Percentiles rank a stretch among this genome's conserved stretches.
These are phyloP conservation scores for Coemansia sp. DNA, from an alignment of 192 early-diverging fungal species.

Conservation along the genomic window DNA sequence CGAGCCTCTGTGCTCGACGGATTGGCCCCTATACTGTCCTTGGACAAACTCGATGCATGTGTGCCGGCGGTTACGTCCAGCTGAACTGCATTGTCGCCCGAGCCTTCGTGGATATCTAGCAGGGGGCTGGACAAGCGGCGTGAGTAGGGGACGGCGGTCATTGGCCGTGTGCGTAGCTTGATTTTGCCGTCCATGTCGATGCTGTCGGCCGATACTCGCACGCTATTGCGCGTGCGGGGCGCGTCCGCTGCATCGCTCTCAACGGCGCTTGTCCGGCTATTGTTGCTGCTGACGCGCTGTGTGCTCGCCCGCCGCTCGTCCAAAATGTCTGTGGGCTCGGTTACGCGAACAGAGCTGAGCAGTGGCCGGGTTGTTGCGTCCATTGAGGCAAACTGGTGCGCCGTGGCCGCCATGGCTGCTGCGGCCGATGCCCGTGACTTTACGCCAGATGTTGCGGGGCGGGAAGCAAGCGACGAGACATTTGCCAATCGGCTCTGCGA, in stretches of 20 bases:
- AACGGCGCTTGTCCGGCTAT: slow-evolving; percentile 11
- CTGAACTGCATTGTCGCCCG: background rate
- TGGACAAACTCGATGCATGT: background rate
- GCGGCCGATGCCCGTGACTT: slow-evolving; percentile 31
- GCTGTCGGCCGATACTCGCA: background rate
- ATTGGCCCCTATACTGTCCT: background rate
- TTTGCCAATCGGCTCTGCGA: slow-evolving; percentile 14
- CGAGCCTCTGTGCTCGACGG: slow-evolving; percentile 1
- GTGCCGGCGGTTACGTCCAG: slow-evolving; percentile 7
- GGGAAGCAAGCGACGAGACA: slow-evolving; percentile 8
- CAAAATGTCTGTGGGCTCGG: background rate
- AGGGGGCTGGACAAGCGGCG: slow-evolving; percentile 24
- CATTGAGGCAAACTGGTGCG: slow-evolving; percentile 29
- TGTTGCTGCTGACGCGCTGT: slow-evolving; percentile 6
- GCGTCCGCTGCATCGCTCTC: background rate
- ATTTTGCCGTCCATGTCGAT: slow-evolving; percentile 19
- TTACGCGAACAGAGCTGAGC: background rate
- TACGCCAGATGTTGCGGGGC: background rate
- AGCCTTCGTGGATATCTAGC: slow-evolving; percentile 6
- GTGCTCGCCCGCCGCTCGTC: background rate
- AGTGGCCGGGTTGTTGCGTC: slow-evolving; percentile 1
- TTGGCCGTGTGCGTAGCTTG: slow-evolving; percentile 45
- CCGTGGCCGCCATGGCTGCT: slow-evolving; percentile 27
- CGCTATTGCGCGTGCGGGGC: background rate
- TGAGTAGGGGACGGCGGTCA: slow-evolving; percentile 31